Percentiles rank a stretch among this genome's conserved stretches.
phyloP scores from a whole-genome alignment of 306 rosid genomes.

The Vigna unguiculata region DNA sequence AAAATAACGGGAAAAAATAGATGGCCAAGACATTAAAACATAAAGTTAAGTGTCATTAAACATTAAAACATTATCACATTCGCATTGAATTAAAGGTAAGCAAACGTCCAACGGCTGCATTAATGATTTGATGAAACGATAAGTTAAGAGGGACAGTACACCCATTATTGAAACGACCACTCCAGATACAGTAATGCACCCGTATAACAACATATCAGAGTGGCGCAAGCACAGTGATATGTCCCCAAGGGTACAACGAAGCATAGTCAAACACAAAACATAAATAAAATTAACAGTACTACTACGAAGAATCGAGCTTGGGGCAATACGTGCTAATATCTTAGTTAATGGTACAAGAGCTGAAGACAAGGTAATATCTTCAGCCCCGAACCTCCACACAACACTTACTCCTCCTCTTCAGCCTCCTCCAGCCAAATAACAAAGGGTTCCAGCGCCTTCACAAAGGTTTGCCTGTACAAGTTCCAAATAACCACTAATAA shows the following conservation, averaged over 20 bases:
- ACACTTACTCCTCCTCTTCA: conserved; percentile 86
- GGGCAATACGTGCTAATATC: conserved; percentile 46
- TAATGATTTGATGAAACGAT: not conserved
- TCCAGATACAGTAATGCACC: conserved; percentile 33
- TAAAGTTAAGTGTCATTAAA: too few relatives aligned
- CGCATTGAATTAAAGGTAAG: not conserved
- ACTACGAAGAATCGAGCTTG: conserved; percentile 31
- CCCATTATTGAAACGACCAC: conserved; percentile 39
- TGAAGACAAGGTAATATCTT: conserved; percentile 12
- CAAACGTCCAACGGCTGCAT: not conserved
- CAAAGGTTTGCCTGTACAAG: conserved; percentile 88
- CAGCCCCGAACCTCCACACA: conserved; percentile 27
- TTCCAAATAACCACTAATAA: too few relatives aligned
- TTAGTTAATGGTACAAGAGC: conserved; percentile 19
- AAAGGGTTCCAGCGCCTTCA: conserved; percentile 93
- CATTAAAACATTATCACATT: too few relatives aligned
- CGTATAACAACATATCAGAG: conserved; percentile 39
- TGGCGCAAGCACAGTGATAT: conserved; percentile 35
- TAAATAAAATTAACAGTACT: conserved; percentile 34
- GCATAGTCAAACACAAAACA: conserved; percentile 27
- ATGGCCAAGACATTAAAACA: too few relatives aligned
- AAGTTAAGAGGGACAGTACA: not conserved
- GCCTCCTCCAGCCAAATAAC: conserved; percentile 99
- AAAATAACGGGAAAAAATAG: too few relatives aligned
- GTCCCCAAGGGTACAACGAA: not conserved